Conservation (phyloP, 495 filamentous ascomycete genomes). For the Penicillium mononematosum region DNA sequence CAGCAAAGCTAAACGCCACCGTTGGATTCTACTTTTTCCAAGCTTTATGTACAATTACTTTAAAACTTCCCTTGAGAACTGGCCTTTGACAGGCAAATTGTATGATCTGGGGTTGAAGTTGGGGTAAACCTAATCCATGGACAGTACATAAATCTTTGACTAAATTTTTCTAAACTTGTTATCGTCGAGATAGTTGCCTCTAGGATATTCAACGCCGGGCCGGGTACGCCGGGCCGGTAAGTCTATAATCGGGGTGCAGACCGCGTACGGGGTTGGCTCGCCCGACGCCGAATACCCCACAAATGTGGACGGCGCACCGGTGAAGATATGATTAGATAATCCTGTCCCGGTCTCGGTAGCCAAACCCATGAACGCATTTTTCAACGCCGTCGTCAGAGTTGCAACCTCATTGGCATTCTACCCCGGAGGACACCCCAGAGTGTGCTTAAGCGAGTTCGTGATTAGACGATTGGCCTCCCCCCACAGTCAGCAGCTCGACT, state of each 20-base stretch:
- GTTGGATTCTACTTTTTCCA: neutral
- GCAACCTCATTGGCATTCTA: neutral
- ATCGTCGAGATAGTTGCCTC: neutral
- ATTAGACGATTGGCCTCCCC: neutral
- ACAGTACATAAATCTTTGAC: neutral
- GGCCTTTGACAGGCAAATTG: neutral
- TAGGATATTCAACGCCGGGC: neutral
- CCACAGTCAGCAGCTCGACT: neutral
- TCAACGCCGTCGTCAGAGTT: neutral
- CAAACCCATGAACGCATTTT: neutral
- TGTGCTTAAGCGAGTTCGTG: neutral
- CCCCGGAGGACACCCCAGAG: neutral
- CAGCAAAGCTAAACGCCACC: neutral
- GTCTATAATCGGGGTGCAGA: neutral
- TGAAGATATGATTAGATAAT: slow-evolving; percentile 9
- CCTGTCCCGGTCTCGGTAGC: neutral
- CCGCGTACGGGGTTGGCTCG: slow-evolving; percentile 1
- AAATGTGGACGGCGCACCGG: neutral
- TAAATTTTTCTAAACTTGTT: neutral
- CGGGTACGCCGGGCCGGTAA: slow-evolving; percentile 12
- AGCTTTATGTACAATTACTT: neutral
- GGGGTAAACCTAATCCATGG: slow-evolving; percentile 1
- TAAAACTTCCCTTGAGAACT: neutral
- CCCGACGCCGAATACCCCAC: slow-evolving; percentile 3
- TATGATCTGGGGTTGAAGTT: slow-evolving; percentile 1